Base-by-base conservation (phyloP, 2,329 filamentous ascomycete species). In the Eutypa lata region DNA sequence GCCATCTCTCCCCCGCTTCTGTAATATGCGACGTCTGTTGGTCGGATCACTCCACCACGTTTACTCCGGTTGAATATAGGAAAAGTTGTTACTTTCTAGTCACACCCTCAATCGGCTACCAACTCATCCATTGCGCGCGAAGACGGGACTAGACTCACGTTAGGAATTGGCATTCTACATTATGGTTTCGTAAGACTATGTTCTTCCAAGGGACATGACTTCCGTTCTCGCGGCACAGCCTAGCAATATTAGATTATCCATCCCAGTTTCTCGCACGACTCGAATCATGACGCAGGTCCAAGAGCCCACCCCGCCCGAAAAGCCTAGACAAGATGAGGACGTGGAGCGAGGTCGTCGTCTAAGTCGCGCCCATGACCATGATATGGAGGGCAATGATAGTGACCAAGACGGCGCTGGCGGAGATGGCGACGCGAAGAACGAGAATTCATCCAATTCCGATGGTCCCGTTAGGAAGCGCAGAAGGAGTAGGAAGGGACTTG, bases 401-500 rank as follows among this genome's bases (percentile, higher is more conserved):
- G 74, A 76, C 55, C 70, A 66, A 44, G 72, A 70, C 33, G 67
- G 64, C 6, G 71, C 71, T 21, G 67, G 64, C 5, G 71, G 72
- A 19, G 67, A 72, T 16, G 69, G 62, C 21, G 73, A 76, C 43
- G 69, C 64, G 14, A 72, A 73, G 54, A 73, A 74, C 52, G 76
- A 69, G 18, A 73, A 76, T 55, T 80, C 79, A 5, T 80, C 78
- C 33, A 79, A 78, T 59, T 79, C 77, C 2, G 78, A 82, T 28
- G 78, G 79, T 1, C 78, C 79, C 3, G 72, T 73, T 5, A 76
- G 78, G 52, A 84, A 91, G 71, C 76, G 87, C 53, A 76, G 88
- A 60, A 76, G 88, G 51, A 91, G 88, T 71, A 83, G 89, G 58
- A 91, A 91, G 69, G 88, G 87, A 3, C 74, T 90, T 40, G 89